A percentile compares a stretch with the other conserved stretches of the same genome.
These are phyloP conservation scores for Phialocephala subalpina DNA, from an alignment of 2,329 filamentous ascomycete genomes.

Conservation along the genomic window DNA sequence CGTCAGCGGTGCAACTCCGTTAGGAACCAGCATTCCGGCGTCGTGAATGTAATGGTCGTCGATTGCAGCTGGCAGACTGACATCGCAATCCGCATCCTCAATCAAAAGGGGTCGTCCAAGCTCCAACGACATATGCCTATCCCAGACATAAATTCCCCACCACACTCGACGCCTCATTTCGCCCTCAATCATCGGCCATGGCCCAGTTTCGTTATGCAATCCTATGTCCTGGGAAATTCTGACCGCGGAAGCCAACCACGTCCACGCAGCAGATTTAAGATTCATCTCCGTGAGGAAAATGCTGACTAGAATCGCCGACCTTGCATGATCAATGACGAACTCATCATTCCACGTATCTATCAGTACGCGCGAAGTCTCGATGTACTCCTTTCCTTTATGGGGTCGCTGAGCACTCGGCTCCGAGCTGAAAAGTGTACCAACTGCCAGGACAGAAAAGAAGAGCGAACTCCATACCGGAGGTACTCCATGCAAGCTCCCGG, in stretches of 20 bases:
- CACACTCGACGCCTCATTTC: slow-evolving; percentile 90
- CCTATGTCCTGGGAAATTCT: slow-evolving; percentile 85
- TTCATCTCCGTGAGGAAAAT: slow-evolving; percentile 89
- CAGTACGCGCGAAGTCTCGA: slow-evolving; percentile 74
- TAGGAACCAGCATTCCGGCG: slow-evolving; percentile 60
- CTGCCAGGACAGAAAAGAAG: slow-evolving; percentile 84
- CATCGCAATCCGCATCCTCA: slow-evolving; percentile 87
- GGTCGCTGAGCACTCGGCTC: slow-evolving; percentile 61
- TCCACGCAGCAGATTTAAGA: slow-evolving; percentile 83
- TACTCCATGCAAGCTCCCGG: slow-evolving; percentile 65
- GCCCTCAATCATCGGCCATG: slow-evolving; percentile 77
- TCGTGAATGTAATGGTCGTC: slow-evolving; percentile 81
- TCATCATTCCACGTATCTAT: slow-evolving; percentile 86
- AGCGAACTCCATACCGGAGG: slow-evolving; percentile 78
- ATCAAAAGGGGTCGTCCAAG: slow-evolving; percentile 83
- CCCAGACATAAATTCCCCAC: slow-evolving; percentile 94
- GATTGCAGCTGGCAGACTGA: slow-evolving; percentile 78
- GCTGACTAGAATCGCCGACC: slow-evolving; percentile 75
- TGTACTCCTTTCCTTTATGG: slow-evolving; percentile 68
- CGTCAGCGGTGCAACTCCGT: slow-evolving; percentile 62
- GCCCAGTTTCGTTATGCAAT: slow-evolving; percentile 77
- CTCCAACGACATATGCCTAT: slow-evolving; percentile 82
- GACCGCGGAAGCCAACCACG: slow-evolving; percentile 83
- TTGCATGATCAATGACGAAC: slow-evolving; percentile 77
- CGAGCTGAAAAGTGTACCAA: slow-evolving; percentile 77